These are phyloP conservation scores for Colletotrichum eremochloae DNA, from an alignment of 2,329 filamentous ascomycete species.

Conservation along the genomic window DNA sequence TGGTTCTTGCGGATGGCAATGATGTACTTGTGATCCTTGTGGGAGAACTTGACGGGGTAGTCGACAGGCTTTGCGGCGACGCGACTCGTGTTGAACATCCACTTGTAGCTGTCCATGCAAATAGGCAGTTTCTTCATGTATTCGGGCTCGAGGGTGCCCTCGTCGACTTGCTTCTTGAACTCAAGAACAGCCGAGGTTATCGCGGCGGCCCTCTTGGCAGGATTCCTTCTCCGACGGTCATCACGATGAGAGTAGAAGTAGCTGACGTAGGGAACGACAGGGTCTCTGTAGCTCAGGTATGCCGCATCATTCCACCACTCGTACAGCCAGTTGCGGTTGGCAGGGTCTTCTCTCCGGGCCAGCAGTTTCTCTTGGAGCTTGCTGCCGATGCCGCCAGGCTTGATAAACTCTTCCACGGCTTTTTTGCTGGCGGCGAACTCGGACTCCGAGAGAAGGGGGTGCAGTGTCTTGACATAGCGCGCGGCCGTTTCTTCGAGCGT, in stretches of 20 bases:
- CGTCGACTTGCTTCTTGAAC: conserved; percentile 94
- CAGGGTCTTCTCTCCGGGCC: conserved; percentile 82
- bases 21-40: conserved; percentile 85
- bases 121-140: conserved; percentile 99
- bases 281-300: conserved; percentile 93
- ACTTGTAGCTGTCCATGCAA: conserved; percentile 98
- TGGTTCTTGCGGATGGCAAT: conserved; percentile 94
- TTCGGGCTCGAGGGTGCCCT: conserved; percentile 88
- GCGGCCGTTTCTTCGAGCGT: conserved; percentile 85
- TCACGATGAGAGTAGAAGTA: conserved; percentile 99
- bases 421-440: conserved; percentile 82
- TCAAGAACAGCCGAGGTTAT: conserved; percentile 88
- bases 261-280: conserved; percentile 96
- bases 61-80: conserved; percentile 87
- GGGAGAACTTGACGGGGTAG: conserved; percentile 83
- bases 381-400: conserved; percentile 85
- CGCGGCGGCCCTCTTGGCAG: conserved; percentile 92
- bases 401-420: conserved; percentile 89
- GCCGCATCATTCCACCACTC: conserved; percentile 99
- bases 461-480: conserved; percentile 84
- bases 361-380: conserved; percentile 90
- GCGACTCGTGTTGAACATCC: conserved; percentile 97
- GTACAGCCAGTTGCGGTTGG: conserved; percentile 91
- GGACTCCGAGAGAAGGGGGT: conserved; percentile 76
- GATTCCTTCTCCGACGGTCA: conserved; percentile 88